These are phyloP conservation scores for Exserohilum rostratum DNA, from an alignment of 2,329 filamentous ascomycete species.

Conservation along the genomic window DNA sequence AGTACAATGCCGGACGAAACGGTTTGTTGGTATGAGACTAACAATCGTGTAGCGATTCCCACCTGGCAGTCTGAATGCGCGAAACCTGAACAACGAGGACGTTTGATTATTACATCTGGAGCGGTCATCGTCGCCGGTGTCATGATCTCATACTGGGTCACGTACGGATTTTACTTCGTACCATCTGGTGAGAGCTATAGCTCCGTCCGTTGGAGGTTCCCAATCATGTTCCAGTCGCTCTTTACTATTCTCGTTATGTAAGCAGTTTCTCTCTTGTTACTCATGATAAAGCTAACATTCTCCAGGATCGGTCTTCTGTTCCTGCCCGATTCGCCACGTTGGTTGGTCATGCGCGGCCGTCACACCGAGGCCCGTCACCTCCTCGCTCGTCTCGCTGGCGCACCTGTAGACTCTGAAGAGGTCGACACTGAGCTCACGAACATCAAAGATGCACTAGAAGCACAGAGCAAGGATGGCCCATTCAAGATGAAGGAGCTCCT, in stretches of 20 bases:
- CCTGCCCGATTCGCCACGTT: conserved; percentile 49
- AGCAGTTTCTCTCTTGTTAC: no score
- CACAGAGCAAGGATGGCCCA: conserved; percentile 43
- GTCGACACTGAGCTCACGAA: conserved; percentile 37
- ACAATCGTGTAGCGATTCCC: conserved; percentile 5
- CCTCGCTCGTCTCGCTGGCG: conserved; percentile 17
- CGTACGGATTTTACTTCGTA: conserved; percentile 38
- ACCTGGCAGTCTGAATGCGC: conserved; percentile 31
- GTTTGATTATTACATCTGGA: conserved; percentile 46
- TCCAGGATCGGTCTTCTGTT: conserved; percentile 13
- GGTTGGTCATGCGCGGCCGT: conserved; percentile 56
- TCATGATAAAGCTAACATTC: neutral
- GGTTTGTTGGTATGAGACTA: conserved; percentile 22
- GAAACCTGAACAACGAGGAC: conserved; percentile 44
- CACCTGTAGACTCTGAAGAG: conserved; percentile 28
- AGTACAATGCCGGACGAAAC: conserved; percentile 16
- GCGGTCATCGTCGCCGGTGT: conserved; percentile 47
- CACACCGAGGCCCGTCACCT: conserved; percentile 45
- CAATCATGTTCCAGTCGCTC: conserved; percentile 30
- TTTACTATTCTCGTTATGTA: conserved; percentile 18
- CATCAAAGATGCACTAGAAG: conserved; percentile 51
- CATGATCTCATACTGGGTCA: conserved; percentile 46
- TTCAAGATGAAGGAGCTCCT: conserved; percentile 45
- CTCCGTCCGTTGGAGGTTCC: conserved; percentile 41
- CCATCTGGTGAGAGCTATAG: conserved; percentile 3